Conservation (phyloP, 1,284 basidiomycete species). For the Fomitiporia mediterranea region DNA sequence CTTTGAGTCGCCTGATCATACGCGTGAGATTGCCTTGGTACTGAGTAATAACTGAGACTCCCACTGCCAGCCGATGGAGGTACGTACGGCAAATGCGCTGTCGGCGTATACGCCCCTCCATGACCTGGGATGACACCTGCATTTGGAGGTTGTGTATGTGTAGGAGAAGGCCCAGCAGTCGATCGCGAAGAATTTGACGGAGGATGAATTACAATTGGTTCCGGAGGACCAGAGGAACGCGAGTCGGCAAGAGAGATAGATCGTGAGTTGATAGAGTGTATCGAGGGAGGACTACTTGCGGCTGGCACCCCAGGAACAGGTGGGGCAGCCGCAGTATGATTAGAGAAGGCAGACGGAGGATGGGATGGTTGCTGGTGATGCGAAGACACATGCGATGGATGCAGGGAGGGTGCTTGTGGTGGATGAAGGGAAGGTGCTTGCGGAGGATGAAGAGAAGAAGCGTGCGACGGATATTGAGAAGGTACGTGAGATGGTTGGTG, state of each 20-base stretch:
- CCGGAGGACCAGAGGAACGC: constrained; percentile 4
- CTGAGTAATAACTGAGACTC: constrained; percentile 3
- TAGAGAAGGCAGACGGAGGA: not conserved
- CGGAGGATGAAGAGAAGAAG: not conserved
- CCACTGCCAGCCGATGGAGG: constrained; percentile 7
- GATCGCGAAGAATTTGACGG: constrained; percentile 1
- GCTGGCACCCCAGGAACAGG: not conserved
- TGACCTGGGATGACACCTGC: not conserved
- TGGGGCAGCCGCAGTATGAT: not conserved
- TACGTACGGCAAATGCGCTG: constrained; percentile 5
- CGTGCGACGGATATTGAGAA: constrained; percentile 5
- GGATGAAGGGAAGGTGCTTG: not conserved
- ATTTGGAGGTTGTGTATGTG: not conserved
- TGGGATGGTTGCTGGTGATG: not conserved
- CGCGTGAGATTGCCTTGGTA: not conserved
- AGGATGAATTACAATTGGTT: constrained; percentile 16
- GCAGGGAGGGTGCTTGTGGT: not conserved
- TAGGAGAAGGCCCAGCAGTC: not conserved
- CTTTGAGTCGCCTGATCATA: not conserved
- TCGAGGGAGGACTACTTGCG: not conserved
- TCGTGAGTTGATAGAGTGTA: constrained; percentile 5
- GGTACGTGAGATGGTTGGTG: not conserved
- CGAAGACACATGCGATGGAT: not conserved
- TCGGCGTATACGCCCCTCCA: not conserved
- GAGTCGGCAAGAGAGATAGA: constrained; percentile 3